These are phyloP conservation scores for Limnanthes douglasii DNA, from an alignment of 345 rosid species.

Conservation along the genomic window DNA sequence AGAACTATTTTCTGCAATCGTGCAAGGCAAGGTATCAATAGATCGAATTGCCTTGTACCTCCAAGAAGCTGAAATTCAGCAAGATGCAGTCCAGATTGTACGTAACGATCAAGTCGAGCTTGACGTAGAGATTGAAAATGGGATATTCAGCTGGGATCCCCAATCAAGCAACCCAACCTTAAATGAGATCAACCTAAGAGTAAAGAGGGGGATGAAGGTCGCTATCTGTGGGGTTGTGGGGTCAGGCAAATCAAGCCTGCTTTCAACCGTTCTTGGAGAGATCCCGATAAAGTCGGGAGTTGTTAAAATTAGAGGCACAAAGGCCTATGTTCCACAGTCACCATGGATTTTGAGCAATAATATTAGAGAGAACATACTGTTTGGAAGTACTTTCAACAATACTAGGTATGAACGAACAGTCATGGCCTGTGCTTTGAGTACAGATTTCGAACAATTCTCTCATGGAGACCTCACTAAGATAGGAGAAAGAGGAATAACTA, in stretches of 20 bases:
- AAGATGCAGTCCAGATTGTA: conserved; percentile 33
- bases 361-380: conserved; percentile 71
- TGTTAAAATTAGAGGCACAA: conserved; percentile 65
- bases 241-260: conserved; percentile 82
- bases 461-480: conserved; percentile 76
- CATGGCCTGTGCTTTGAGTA: conserved; percentile 61
- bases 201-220: conserved; percentile 74
- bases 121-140: conserved; percentile 46
- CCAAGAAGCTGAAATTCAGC: conserved; percentile 59
- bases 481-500: conserved; percentile 92
- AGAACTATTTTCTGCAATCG: conserved; percentile 59
- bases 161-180: conserved; percentile 39
- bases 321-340: conserved; percentile 79
- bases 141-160: conserved; percentile 61
- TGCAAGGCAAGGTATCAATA: conserved; percentile 70
- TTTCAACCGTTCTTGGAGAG: conserved; percentile 71
- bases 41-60: conserved; percentile 72
- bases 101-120: conserved; percentile 22
- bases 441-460: conserved; percentile 73
- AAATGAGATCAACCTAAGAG: conserved; percentile 35
- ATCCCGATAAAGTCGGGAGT: conserved; percentile 52
- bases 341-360: conserved; percentile 85
- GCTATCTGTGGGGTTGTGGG: conserved; percentile 87
- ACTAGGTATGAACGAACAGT: conserved; percentile 46
- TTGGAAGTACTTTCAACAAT: conserved; percentile 44